Evolutionary conservation across 176 grass and related monocot genomes (phyloP).

Genomic region (Cenchrus fungigraminus): DNA sequence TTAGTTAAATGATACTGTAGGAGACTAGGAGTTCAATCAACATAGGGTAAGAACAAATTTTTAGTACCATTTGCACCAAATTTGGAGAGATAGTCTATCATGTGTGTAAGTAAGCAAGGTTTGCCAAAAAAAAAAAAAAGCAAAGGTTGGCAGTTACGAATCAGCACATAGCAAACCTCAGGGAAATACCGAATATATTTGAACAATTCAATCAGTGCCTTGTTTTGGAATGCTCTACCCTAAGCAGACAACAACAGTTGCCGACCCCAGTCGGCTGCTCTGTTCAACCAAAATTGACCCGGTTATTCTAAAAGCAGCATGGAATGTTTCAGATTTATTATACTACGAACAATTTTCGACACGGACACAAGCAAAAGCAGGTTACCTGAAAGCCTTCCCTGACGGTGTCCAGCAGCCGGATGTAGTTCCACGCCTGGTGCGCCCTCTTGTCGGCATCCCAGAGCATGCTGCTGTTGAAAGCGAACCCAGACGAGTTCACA

Average conservation of each 20-base stretch:
- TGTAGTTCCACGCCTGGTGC: slow-evolving; percentile 54
- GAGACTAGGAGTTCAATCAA: neutral
- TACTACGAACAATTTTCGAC: neutral
- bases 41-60: too few relatives aligned
- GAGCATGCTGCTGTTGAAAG: slow-evolving; percentile 72
- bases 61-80: neutral
- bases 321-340: neutral
- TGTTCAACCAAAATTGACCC: neutral
- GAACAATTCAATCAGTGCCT: neutral
- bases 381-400: slow-evolving; percentile 63
- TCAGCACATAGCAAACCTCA: neutral
- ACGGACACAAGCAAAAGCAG: neutral
- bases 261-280: neutral
- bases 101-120: neutral
- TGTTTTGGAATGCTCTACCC: neutral
- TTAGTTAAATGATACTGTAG: neutral
- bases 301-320: neutral
- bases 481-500: slow-evolving; percentile 63
- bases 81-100: neutral
- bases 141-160: too few relatives aligned
- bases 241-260: neutral
- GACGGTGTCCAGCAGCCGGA: slow-evolving; percentile 52
- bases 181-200: neutral
- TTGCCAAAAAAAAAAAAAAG: too few relatives aligned
- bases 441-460: slow-evolving; percentile 68